phyloP scores from a whole-genome alignment of 2,329 filamentous ascomycete genomes.

The Stromatinia cepivora region DNA sequence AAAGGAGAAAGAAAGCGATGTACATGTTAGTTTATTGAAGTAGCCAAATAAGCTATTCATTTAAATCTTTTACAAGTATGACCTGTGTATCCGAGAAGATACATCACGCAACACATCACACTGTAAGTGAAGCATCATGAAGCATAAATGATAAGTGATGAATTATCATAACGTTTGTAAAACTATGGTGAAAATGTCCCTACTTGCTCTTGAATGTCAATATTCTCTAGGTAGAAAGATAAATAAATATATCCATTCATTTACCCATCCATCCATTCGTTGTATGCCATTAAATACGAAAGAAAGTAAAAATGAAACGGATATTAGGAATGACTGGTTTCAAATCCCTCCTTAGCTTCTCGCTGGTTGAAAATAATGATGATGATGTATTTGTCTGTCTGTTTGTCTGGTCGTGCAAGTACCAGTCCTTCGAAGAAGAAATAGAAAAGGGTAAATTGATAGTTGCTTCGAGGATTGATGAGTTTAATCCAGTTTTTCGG shows the following conservation, averaged over 20 bases:
- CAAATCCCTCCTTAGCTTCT: no score
- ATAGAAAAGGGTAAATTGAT: background rate
- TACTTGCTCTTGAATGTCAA: background rate
- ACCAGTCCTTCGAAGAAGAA: background rate
- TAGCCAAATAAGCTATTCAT: background rate
- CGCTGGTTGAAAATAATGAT: no score
- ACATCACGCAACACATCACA: background rate
- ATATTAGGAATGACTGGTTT: background rate
- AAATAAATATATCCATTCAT: background rate
- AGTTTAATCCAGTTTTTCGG: no score
- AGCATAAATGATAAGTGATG: background rate
- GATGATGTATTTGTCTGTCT: background rate
- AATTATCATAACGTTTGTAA: background rate
- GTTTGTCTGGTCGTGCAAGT: background rate
- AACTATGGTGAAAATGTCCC: background rate
- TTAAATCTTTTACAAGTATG: background rate
- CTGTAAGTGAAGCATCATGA: background rate
- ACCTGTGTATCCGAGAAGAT: background rate
- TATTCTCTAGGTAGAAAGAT: background rate
- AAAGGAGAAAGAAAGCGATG: background rate
- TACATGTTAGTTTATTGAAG: background rate
- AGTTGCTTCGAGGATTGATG: background rate
- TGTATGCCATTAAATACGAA: background rate
- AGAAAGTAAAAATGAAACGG: background rate
- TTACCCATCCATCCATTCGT: background rate